Percentiles rank a stretch among this genome's conserved stretches.
These are phyloP conservation scores for Lenzites betulinus DNA, from an alignment of 768 basidiomycete genomes.

Conservation along the genomic window DNA sequence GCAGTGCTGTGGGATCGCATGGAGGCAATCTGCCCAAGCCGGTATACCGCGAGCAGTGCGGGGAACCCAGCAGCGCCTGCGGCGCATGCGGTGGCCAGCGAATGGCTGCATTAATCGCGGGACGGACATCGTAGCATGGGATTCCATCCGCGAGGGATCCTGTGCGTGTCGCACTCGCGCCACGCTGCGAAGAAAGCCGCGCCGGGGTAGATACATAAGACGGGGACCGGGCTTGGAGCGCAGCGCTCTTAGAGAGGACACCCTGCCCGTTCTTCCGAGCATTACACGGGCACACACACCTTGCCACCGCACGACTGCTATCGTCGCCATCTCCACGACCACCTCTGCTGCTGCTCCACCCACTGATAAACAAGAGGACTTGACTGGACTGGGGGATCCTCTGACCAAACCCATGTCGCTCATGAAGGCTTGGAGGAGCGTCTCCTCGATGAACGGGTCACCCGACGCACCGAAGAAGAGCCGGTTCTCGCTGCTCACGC, in stretches of 20 bases:
- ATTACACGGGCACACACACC: neutral
- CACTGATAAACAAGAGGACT: too few relatives aligned
- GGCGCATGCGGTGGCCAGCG: neutral
- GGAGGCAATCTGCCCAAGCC: too few relatives aligned
- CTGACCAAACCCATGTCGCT: constrained; percentile 6
- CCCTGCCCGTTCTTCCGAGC: neutral
- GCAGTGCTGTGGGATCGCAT: neutral
- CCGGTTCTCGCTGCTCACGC: constrained; percentile 8
- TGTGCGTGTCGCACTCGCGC: neutral
- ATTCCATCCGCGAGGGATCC: neutral
- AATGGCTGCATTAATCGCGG: neutral
- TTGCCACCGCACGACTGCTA: neutral
- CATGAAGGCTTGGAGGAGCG: constrained; percentile 14
- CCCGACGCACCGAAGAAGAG: constrained; percentile 2
- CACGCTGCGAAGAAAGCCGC: constrained; percentile 5
- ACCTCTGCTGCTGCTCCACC: neutral
- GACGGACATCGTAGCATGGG: neutral
- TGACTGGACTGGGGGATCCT: neutral
- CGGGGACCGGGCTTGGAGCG: neutral
- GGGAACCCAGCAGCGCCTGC: neutral
- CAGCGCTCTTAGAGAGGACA: neutral
- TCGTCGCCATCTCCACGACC: neutral
- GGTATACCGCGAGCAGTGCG: neutral
- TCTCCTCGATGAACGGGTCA: constrained; percentile 5
- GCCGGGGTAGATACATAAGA: constrained; percentile 3